Evolutionary conservation across 805 yeast genomes (phyloP).

Genomic region (Lachancea meyersii): DNA sequence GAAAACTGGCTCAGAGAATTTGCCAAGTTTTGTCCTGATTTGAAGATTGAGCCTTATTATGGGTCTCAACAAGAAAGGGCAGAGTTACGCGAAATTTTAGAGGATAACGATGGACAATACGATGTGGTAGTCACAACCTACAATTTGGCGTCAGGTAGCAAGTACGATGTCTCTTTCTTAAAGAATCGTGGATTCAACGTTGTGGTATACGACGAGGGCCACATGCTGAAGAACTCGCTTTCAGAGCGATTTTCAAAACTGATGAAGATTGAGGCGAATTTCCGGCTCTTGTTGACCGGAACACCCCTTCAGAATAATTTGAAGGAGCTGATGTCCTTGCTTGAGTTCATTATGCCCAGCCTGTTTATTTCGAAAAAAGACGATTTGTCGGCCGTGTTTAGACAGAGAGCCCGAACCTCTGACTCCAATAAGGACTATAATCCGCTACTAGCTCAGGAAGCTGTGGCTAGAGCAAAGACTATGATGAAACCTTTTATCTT

Average conservation of each 20-base stretch:
- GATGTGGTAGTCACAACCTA: conserved; percentile 95
- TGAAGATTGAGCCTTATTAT: conserved; percentile 86
- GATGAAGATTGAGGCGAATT: conserved; percentile 78
- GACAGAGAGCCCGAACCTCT: conserved; percentile 75
- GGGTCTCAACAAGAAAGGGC: conserved; percentile 83
- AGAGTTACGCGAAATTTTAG: conserved; percentile 67
- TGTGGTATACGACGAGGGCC: conserved; percentile 96
- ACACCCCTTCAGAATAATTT: conserved; percentile 94
- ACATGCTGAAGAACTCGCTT: conserved; percentile 83
- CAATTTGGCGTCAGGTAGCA: conserved; percentile 81
- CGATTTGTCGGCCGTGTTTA: conserved; percentile 74
- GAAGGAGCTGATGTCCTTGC: conserved; percentile 79
- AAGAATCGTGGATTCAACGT: conserved; percentile 72
- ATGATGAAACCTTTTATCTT: conserved; percentile 98
- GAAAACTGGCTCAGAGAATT: conserved; percentile 98
- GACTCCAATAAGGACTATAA: conserved; percentile 49
- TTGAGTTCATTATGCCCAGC: conserved; percentile 85
- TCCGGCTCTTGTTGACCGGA: conserved; percentile 85
- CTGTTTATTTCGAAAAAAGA: conserved; percentile 76
- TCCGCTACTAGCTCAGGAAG: conserved; percentile 83
- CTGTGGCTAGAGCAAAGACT: conserved; percentile 86
- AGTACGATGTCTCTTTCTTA: conserved; percentile 74
- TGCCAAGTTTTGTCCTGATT: conserved; percentile 73
- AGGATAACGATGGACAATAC: conserved; percentile 45
- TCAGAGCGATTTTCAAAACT: conserved; percentile 83